phyloP scores from a whole-genome alignment of 176 grass and related monocot species.

The Aegilops tauschii region DNA sequence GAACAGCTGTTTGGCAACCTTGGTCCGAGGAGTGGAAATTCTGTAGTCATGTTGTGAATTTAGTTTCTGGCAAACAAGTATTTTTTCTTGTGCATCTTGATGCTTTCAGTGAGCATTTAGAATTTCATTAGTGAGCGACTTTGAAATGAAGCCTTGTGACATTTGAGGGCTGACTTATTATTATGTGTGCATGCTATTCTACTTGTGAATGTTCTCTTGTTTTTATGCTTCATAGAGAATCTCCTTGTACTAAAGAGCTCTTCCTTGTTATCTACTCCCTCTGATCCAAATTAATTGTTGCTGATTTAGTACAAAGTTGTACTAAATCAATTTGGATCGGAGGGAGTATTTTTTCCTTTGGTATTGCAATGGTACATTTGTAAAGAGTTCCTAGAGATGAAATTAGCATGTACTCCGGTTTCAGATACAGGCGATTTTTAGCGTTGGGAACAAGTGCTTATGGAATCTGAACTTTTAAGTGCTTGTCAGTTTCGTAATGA shows the following conservation, averaged over 20 bases:
- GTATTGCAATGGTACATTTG: background rate
- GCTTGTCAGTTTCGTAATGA: conserved; percentile 10
- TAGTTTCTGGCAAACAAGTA: background rate
- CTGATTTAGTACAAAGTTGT: too few relatives aligned
- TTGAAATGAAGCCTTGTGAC: background rate
- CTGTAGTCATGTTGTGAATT: background rate
- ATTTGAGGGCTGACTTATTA: background rate
- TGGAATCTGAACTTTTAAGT: conserved; percentile 8
- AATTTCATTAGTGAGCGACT: background rate
- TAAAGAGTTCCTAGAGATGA: background rate
- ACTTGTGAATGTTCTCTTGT: background rate
- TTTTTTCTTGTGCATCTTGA: background rate
- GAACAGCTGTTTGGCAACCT: too few relatives aligned
- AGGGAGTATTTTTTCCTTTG: background rate
- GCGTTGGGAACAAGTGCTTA: background rate
- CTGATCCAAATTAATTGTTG: too few relatives aligned
- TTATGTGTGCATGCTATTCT: background rate
- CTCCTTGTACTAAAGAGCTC: background rate
- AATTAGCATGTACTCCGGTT: background rate
- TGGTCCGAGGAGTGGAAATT: background rate
- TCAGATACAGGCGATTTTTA: background rate
- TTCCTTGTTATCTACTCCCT: background rate
- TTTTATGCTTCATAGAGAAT: background rate
- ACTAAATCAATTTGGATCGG: too few relatives aligned
- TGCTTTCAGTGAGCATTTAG: background rate